A percentile compares a stretch with the other conserved stretches of the same genome.
Conservation (phyloP, 768 basidiomycete species). For the Auriscalpium microsporum region DNA sequence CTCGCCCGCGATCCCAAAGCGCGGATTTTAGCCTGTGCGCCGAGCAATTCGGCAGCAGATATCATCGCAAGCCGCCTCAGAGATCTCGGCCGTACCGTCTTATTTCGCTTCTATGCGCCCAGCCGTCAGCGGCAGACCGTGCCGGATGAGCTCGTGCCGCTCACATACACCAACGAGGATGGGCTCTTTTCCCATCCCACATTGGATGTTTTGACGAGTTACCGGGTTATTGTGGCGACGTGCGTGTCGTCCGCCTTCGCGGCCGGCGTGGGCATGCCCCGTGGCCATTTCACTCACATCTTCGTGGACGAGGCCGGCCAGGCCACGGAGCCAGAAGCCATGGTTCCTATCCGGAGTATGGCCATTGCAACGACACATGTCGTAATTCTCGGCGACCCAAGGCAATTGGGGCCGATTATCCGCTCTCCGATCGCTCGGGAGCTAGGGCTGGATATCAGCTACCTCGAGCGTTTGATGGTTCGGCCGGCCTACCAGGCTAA, state of each 20-base stretch:
- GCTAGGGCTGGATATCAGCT: constrained; percentile 52
- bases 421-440: constrained; percentile 46
- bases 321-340: constrained; percentile 60
- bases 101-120: constrained; percentile 54
- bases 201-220: constrained; percentile 31
- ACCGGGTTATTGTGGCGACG: constrained; percentile 51
- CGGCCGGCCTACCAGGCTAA: constrained; percentile 23
- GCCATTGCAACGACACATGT: constrained; percentile 45
- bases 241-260: constrained; percentile 54
- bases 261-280: constrained; percentile 45
- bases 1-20: constrained; percentile 31
- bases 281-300: constrained; percentile 60
- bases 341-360: constrained; percentile 54
- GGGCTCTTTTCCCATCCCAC: constrained; percentile 38
- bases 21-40: constrained; percentile 55
- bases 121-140: constrained; percentile 35
- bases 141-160: constrained; percentile 29
- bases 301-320: constrained; percentile 70
- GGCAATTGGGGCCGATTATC: constrained; percentile 65
- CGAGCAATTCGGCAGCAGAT: constrained; percentile 62
- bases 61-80: constrained; percentile 38
- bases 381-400: constrained; percentile 60
- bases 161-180: constrained; percentile 29
- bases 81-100: constrained; percentile 24
- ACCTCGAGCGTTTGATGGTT: constrained; percentile 45